Conservation (phyloP, 139 green algal genomes). For the Raphidocelis subcapitata region DNA sequence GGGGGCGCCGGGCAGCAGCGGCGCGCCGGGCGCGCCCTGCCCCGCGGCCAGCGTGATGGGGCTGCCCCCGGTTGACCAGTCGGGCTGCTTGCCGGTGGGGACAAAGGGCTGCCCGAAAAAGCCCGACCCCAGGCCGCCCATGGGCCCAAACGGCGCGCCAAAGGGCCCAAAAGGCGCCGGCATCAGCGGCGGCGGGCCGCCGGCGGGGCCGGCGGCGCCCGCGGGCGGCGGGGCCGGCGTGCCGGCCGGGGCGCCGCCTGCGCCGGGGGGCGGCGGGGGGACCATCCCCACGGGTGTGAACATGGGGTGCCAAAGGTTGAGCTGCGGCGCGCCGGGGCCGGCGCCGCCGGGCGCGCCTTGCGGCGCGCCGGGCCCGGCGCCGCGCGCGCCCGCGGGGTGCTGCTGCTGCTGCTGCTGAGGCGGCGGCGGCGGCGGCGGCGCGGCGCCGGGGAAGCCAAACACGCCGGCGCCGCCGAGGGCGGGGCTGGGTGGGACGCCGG, state of each 20-base stretch:
- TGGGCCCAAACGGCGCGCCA: constrained; percentile 18
- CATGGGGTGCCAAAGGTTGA: too few relatives aligned
- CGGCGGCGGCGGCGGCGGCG: too few relatives aligned
- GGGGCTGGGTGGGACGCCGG: too few relatives aligned
- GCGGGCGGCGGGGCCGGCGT: neutral
- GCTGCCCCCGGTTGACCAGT: constrained; percentile 43
- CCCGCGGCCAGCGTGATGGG: constrained; percentile 8
- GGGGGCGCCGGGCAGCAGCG: neutral
- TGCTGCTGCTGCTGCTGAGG: too few relatives aligned
- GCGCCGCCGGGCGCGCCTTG: too few relatives aligned
- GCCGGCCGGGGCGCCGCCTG: neutral
- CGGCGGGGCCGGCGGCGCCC: neutral
- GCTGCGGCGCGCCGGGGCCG: too few relatives aligned
- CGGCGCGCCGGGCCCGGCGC: too few relatives aligned
- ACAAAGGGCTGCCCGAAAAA: constrained; percentile 41
- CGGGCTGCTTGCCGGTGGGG: constrained; percentile 46
- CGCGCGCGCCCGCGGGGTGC: too few relatives aligned
- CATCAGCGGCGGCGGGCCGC: neutral
- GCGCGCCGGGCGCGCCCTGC: neutral
- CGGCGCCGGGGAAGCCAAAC: too few relatives aligned
- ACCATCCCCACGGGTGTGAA: too few relatives aligned
- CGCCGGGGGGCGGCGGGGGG: neutral
- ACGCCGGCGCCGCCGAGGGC: too few relatives aligned
- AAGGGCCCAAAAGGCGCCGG: constrained; percentile 23
- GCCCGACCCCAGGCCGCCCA: constrained; percentile 24